These are phyloP conservation scores for Pyrrhoderma lamaoense DNA, from an alignment of 1,284 basidiomycete species.

Conservation along the genomic window DNA sequence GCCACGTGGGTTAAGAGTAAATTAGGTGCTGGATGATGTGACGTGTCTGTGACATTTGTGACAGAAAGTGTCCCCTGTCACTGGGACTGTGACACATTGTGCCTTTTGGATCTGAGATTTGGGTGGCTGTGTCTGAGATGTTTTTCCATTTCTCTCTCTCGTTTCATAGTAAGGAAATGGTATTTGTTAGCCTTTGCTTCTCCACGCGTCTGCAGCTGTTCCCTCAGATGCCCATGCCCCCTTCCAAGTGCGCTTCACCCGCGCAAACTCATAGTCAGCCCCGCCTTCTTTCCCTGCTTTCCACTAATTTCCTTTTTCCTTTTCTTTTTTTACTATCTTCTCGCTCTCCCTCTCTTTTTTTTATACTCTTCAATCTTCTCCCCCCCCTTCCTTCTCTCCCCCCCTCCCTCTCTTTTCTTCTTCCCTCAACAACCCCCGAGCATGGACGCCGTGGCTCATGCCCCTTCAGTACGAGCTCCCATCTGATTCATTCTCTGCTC, in stretches of 20 bases:
- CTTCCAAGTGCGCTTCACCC: constrained; percentile 13
- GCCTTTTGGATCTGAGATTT: no score
- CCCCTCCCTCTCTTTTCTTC: constrained; percentile 21
- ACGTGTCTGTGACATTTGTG: no score
- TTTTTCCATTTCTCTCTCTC: constrained; percentile 4
- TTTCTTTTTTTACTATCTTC: constrained; percentile 16
- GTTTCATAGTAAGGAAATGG: no score
- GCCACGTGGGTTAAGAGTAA: no score
- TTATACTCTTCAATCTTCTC: constrained; percentile 7
- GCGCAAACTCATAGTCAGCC: constrained; percentile 9
- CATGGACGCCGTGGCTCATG: constrained; percentile 24
- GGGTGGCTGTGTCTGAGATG: no score
- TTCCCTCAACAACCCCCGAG: background rate
- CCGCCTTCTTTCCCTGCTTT: background rate
- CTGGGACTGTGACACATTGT: no score
- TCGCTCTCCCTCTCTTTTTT: background rate
- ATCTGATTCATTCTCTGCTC: constrained; percentile 3
- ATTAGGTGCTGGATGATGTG: no score
- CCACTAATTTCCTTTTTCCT: constrained; percentile 3
- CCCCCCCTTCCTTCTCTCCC: constrained; percentile 3
- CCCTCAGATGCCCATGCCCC: constrained; percentile 15
- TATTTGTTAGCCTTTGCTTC: background rate
- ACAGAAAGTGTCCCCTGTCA: no score
- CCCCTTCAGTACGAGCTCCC: constrained; percentile 26
- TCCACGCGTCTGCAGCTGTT: constrained; percentile 2